Percentiles rank a stretch among this genome's conserved stretches.
These are phyloP conservation scores for Talaromyces atroroseus DNA, from an alignment of 2,329 filamentous ascomycete genomes.

Conservation along the genomic window DNA sequence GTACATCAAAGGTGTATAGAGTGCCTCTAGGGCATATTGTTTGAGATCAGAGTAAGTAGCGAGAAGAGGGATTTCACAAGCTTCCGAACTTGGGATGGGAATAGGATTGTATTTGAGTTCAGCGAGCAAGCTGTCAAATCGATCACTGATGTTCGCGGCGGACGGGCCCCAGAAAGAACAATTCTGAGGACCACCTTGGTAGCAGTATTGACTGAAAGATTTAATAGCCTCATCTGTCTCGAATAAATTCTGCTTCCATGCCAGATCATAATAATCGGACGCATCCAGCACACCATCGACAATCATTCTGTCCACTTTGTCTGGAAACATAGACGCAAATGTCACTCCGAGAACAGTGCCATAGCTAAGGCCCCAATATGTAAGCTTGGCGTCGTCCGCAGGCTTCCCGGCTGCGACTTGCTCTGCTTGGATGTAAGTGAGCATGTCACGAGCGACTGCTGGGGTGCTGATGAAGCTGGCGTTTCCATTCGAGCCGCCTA, in stretches of 20 bases:
- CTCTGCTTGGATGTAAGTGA: slow-evolving; percentile 24
- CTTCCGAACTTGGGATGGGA: slow-evolving; percentile 9
- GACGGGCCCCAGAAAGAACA: slow-evolving; percentile 16
- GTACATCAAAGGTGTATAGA: slow-evolving; percentile 1
- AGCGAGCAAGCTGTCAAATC: slow-evolving; percentile 13
- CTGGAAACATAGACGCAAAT: slow-evolving; percentile 3
- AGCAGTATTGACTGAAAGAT: background rate
- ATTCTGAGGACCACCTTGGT: slow-evolving; percentile 6
- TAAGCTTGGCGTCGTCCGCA: slow-evolving; percentile 11
- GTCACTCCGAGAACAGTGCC: background rate
- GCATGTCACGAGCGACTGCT: slow-evolving; percentile 26
- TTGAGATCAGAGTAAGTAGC: slow-evolving; percentile 17
- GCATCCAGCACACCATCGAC: slow-evolving; percentile 1
- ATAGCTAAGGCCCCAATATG: background rate
- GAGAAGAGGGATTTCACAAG: slow-evolving; percentile 11
- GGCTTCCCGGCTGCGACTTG: slow-evolving; percentile 3
- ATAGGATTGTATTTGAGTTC: slow-evolving; percentile 16
- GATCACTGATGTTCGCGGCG: slow-evolving; percentile 9
- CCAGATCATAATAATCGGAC: background rate
- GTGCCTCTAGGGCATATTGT: slow-evolving; percentile 6
- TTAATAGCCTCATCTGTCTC: background rate
- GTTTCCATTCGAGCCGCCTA: slow-evolving; percentile 17
- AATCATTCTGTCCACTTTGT: background rate
- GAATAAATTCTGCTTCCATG: background rate
- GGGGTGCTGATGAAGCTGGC: slow-evolving; percentile 27